Evolutionary conservation across 352 stramenopile genomes (phyloP).

Genomic region (Phytopythium cucurbitacearum): DNA sequence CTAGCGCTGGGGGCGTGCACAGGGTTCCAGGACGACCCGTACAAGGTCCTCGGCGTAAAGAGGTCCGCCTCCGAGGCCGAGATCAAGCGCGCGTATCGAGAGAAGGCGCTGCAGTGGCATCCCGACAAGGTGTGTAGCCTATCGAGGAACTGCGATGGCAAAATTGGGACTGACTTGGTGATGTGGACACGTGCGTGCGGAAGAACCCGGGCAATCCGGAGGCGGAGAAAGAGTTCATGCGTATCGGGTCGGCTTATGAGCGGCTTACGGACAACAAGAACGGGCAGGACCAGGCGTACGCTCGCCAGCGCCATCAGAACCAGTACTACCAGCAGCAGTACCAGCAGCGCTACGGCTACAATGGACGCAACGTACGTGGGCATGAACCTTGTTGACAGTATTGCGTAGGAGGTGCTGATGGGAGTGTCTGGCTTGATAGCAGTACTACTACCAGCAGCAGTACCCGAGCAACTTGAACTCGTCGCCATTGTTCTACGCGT

Average conservation of each 20-base stretch:
- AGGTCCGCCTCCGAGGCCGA: conserved; percentile 62
- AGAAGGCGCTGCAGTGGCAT: conserved; percentile 87
- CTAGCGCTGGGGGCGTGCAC: conserved; percentile 2
- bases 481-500: conserved; percentile 45
- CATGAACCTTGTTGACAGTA: not conserved
- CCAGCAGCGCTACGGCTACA: conserved; percentile 30
- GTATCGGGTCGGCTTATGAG: conserved; percentile 70
- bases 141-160: conserved; percentile 24
- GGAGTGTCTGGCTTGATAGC: not conserved
- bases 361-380: conserved; percentile 21
- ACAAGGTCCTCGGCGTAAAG: conserved; percentile 61
- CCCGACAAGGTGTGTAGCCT: conserved; percentile 75
- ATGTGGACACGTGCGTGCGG: not conserved
- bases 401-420: not conserved
- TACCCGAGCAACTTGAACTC: conserved; percentile 25
- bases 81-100: conserved; percentile 83
- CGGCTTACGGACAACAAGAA: conserved; percentile 35
- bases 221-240: conserved; percentile 74
- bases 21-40: conserved; percentile 54
- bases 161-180: no score
- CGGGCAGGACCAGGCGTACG: conserved; percentile 6
- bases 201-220: conserved; percentile 61
- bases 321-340: conserved; percentile 46
- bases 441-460: conserved; percentile 29
- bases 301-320: conserved; percentile 24